Evolutionary conservation across 257 asterid genomes (phyloP), one percentile per base, ranked within the genome.

Genomic region (Knoxia roxburghii): DNA sequence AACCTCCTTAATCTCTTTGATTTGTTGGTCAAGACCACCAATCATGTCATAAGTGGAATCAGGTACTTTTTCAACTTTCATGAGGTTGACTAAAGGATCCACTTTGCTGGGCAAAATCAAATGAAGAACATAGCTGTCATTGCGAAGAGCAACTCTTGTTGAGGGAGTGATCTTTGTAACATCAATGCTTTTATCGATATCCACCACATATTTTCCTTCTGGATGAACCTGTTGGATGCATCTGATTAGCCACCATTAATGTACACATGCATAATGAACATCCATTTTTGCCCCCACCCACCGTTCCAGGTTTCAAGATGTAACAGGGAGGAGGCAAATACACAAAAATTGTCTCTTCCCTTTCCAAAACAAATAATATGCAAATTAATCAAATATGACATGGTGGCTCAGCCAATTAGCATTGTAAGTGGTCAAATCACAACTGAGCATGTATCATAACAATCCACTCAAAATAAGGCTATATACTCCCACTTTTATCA

Each of bases 1-100:
- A 26, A 87, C 97, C 97, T 93, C 98, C 75, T 89, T 86, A 26
- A 93, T 93, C 86, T 93, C 98, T 68, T 89, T 93, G 69, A 93
- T 93, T 81, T 93, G 97, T 83, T 88, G 97, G 77, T 93, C 98
- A 58, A 93, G 97, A 52, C 97, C 96, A 79, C 99, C 99, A 80
- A 93, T 93, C 99, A 93, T 93, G 86, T 90, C 97, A 78, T 90
- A 93, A 24, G 99, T 90, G 73, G 97, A 93, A 74, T 93, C 96
- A 0, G 96, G 97, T 65, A 93, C 99, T 76, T 93, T 93, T 64
- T 93, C 99, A 61, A 93, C 99, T 84, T 93, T 88, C 99, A 93
- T 90, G 45, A 93, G 95, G 75, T 93, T 93, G 80, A 93, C 95
- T 79, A 88, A 72, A 0, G 97, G 96, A 85, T 93, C 96, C 68